Conservation (phyloP, 306 rosid genomes). For the Carpinus viminea region DNA sequence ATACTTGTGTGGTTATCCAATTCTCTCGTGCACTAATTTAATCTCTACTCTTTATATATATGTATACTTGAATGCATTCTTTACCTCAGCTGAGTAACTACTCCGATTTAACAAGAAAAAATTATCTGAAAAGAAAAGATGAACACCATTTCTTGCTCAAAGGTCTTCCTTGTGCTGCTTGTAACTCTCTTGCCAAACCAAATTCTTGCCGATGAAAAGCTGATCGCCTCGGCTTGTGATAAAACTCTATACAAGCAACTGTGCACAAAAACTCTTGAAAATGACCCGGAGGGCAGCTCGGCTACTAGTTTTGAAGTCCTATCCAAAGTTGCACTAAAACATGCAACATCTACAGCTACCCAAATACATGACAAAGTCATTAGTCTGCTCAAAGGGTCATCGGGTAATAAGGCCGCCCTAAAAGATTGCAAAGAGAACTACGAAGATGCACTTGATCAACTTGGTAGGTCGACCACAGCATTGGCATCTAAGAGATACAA, state of each 20-base stretch:
- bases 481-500: background rate
- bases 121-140: background rate
- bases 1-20: background rate
- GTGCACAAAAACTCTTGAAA: constrained; percentile 6
- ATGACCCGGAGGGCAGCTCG: background rate
- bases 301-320: background rate
- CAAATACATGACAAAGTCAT: background rate
- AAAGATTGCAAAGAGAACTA: constrained; percentile 17
- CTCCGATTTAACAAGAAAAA: no score
- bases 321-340: background rate
- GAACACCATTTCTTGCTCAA: no score
- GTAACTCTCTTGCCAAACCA: background rate
- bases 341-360: background rate
- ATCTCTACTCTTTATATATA: background rate
- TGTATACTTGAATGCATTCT: no score
- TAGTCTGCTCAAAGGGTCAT: background rate
- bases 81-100: no score
- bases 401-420: background rate
- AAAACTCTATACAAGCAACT: background rate
- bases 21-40: background rate
- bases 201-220: background rate
- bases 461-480: background rate
- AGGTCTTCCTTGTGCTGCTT: background rate
- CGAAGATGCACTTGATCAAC: constrained; percentile 1
- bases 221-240: constrained; percentile 15